A percentile compares a stretch with the other conserved stretches of the same genome.
Evolutionary conservation across 1,284 basidiomycete genomes (phyloP).

Genomic region (Malassezia japonica): DNA sequence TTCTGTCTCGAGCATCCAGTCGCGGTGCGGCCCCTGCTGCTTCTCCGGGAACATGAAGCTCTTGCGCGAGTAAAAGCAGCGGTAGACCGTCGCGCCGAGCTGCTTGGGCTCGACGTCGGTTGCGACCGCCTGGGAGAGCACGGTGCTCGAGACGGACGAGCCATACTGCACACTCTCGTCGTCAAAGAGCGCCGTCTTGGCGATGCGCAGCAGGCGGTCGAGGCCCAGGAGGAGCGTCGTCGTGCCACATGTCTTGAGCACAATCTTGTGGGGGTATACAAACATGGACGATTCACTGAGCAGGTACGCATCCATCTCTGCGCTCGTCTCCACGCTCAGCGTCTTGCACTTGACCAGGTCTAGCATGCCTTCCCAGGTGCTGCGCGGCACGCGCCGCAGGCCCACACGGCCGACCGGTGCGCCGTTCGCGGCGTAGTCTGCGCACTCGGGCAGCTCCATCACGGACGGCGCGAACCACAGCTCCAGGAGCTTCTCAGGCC

Average conservation of each 20-base stretch:
- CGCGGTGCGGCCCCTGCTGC: conserved; percentile 82
- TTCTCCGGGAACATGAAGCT: conserved; percentile 99
- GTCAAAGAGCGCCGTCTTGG: conserved; percentile 69
- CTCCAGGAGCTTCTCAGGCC: conserved; percentile 91
- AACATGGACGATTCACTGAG: conserved; percentile 97
- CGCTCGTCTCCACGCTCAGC: conserved; percentile 74
- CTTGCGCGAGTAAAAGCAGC: conserved; percentile 85
- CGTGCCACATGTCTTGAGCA: conserved; percentile 97
- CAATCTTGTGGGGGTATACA: conserved; percentile 86
- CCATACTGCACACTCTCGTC: conserved; percentile 35
- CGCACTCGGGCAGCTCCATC: conserved; percentile 50
- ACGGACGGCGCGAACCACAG: conserved; percentile 75
- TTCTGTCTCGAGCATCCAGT: conserved; percentile 86
- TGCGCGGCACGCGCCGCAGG: conserved; percentile 64
- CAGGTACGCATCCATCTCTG: conserved; percentile 86
- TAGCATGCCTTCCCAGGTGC: conserved; percentile 92
- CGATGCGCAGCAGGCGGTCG: conserved; percentile 54
- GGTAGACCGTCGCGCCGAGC: conserved; percentile 33
- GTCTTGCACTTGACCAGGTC: conserved; percentile 95
- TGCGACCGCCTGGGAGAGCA: conserved; percentile 11
- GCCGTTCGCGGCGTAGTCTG: conserved; percentile 21
- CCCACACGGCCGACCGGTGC: conserved; percentile 51
- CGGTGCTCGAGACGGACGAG: conserved; percentile 49
- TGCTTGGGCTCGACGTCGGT: conserved; percentile 7
- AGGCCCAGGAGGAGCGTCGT: conserved; percentile 86